Evolutionary conservation across 2,329 filamentous ascomycete genomes (phyloP), one percentile per base, ranked within the genome.

Genomic region (Pezicula neosporulosa): DNA sequence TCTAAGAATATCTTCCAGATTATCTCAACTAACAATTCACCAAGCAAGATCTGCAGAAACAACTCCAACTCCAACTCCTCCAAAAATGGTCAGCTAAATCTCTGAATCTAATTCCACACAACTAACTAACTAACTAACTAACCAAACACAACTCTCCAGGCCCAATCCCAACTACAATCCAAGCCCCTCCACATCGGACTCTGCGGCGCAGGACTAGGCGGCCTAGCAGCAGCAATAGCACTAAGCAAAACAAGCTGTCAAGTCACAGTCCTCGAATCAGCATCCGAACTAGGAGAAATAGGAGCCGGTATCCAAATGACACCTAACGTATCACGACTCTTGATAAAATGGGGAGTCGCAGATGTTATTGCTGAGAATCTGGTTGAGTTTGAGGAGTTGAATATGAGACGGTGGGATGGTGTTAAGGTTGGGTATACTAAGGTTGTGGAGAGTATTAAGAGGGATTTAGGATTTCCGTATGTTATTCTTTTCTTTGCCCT

Each of bases 171-270:
- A 9, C 8, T 15, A 10, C n/a, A 16, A 16, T 15, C 37, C 3
- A 3, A 39, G 10, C 9, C 9, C 37, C 37, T 54, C 36, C 53
- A 60, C 38, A 39, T 68, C 41, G 46, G 66, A 16, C 56, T 69
- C 30, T 60, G 64, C 47, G 67, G 66, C 21, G 67, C 63, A 27
- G 67, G 67, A 19, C 61, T 68, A 33, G 63, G 65, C 19, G 67
- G 66, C 9, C 55, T 69, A 6, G 56, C 63, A 7, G 62, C 64
- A 9, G 66, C 63, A n/a, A 58, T 68, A 8, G 60, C 63, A 6
- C 60, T 66, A 2, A 60, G 61, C 48, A 52, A 59, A 13, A 62
- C 63, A 8, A 54, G 56, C 1, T 64, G 63, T 35, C 21, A 49
- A n/a, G 62, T 68, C 0, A 61, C 62, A 4, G 56, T 67, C 10